phyloP scores from a whole-genome alignment of 495 filamentous ascomycete genomes.

The Schizothecium vesticola region DNA sequence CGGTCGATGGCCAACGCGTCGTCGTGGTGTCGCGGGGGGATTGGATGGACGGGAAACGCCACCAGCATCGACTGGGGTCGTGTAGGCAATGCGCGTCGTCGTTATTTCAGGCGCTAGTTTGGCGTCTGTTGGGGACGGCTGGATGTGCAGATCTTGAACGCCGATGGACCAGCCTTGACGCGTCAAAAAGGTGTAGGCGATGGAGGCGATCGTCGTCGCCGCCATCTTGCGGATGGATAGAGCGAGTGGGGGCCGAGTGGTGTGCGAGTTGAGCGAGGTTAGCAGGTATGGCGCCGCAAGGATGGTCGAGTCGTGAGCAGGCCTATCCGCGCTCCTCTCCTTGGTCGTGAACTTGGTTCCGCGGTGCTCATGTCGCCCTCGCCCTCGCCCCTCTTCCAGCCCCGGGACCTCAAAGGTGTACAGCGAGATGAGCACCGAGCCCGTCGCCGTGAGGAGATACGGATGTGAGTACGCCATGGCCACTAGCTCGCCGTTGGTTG shows the following conservation, averaged over 20 bases:
- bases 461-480: conserved; percentile 69
- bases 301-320: not conserved
- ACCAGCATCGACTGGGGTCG: conserved; percentile 24
- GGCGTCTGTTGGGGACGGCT: conserved; percentile 16
- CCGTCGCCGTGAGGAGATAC: conserved; percentile 73
- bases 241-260: conserved; percentile 70
- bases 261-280: conserved; percentile 76
- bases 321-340: not conserved
- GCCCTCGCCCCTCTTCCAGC: not conserved
- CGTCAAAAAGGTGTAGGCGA: conserved; percentile 75
- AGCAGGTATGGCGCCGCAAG: conserved; percentile 52
- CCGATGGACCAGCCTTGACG: conserved; percentile 78
- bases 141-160: conserved; percentile 77
- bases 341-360: not conserved
- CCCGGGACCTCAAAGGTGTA: conserved; percentile 54
- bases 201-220: conserved; percentile 62
- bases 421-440: conserved; percentile 64
- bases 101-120: conserved; percentile 40
- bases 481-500: conserved; percentile 61
- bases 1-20: not conserved
- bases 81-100: conserved; percentile 42
- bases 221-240: conserved; percentile 64
- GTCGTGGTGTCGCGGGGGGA: conserved; percentile 17
- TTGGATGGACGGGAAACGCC: not conserved
- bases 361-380: not conserved